Base-by-base conservation (phyloP, 1,139 yeast genomes). In the Yamadazyma sp. region DNA sequence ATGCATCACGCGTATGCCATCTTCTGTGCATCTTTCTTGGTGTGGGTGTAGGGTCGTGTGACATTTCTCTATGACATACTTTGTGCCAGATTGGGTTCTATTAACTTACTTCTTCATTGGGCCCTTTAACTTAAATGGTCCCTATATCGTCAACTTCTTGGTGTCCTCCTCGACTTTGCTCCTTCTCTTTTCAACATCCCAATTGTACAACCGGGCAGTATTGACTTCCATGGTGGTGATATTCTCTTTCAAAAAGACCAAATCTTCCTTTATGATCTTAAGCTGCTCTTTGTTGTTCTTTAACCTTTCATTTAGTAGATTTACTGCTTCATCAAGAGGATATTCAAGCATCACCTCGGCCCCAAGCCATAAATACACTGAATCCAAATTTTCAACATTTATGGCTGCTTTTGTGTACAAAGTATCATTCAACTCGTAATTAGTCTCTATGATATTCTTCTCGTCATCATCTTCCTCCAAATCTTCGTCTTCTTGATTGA, bases 151-250 rank as follows among this genome's bases (percentile, higher is more conserved):
- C n/a, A 43, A 33, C 15, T 64, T 62, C 49, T 67, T 63, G 8
- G 72, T 61, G 15, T 58, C 69, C 43, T 68, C 67, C 31, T 45
- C 52, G n/a, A 61, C 56, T 45, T 70, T 68, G 35, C 59, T 41
- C 53, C 76, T 79, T 56, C 96, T 78, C 64, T 88, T 76, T 54
- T 86, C 92, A 8, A 92, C 96, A 57, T 89, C 96, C 96, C 96
- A 90, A 57, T 92, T 92, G 59, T 90, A 90, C 40, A 89, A 80
- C 49, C 98, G 76, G 2, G 98, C 97, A 13, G 96, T 88, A 56
- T 92, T 92, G 37, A 92, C 99, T 61, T 92, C 97, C 92, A 92
- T 87, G 3, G 97, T 90, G 16, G 99, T 92, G 48, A 92, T 90
- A 55, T 90, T 89, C 50, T 90, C 95, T 53, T 95, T 77, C 53